Evolutionary conservation across 2,329 filamentous ascomycete genomes (phyloP).

Genomic region (Allantophomopsis lycopodina): DNA sequence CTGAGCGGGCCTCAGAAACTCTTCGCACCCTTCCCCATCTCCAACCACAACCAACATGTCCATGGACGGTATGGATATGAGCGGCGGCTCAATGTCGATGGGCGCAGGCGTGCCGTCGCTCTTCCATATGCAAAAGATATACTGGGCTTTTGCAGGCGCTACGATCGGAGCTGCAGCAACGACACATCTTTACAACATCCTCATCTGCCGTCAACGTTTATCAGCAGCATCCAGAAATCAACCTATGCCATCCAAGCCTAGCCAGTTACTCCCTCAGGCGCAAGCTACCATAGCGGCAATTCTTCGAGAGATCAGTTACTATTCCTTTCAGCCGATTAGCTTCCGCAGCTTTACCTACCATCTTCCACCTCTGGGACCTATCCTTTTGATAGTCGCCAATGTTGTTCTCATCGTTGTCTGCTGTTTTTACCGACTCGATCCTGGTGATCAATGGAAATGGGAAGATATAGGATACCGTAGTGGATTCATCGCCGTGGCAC

Average conservation of each 20-base stretch:
- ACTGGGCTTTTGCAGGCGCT: constrained; percentile 30
- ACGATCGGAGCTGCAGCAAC: constrained; percentile 26
- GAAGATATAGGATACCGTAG: constrained; percentile 45
- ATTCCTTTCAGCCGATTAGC: constrained; percentile 20
- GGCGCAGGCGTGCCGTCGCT: constrained; percentile 23
- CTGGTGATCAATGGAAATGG: constrained; percentile 31
- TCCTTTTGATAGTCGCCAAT: constrained; percentile 28
- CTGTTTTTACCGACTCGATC: constrained; percentile 39
- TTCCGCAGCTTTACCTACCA: constrained; percentile 18
- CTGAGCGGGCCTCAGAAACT: too few species aligned
- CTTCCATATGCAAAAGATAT: constrained; percentile 27
- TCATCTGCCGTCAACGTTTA: constrained; percentile 36
- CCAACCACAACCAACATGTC: too few species aligned
- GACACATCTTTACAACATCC: constrained; percentile 29
- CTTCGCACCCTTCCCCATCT: too few species aligned
- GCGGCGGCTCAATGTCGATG: constrained; percentile 17
- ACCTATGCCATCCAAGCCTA: constrained; percentile 36
- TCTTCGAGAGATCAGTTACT: constrained; percentile 36
- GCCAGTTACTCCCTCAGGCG: constrained; percentile 26
- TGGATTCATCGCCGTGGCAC: constrained; percentile 52
- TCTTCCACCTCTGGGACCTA: constrained; percentile 23
- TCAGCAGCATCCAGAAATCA: constrained; percentile 22
- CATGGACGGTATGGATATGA: constrained; percentile 8
- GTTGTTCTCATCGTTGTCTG: constrained; percentile 34
- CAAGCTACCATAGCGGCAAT: constrained; percentile 39